Percentiles rank a stretch among this genome's conserved stretches.
Conservation (phyloP, 805 yeast species). For the Cephaloascus albidus region DNA sequence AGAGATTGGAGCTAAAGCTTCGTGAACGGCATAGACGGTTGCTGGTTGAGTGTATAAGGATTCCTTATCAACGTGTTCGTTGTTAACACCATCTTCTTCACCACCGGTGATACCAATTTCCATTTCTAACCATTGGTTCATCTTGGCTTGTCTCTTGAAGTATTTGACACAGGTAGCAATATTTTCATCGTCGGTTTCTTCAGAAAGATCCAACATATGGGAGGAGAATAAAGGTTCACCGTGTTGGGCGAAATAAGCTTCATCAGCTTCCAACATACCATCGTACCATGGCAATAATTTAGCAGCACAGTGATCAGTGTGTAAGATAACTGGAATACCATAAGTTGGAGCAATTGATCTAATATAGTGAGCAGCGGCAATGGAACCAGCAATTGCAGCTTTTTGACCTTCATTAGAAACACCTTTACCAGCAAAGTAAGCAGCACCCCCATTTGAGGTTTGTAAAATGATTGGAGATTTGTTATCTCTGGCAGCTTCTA, state of each 20-base stretch:
- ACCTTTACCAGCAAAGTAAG: constrained; percentile 99
- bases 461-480: constrained; percentile 92
- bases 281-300: constrained; percentile 98
- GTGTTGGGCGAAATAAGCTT: constrained; percentile 74
- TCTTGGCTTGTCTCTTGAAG: constrained; percentile 87
- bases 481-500: constrained; percentile 39
- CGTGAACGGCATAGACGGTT: constrained; percentile 85
- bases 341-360: constrained; percentile 94
- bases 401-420: constrained; percentile 85
- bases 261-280: constrained; percentile 96
- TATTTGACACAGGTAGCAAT: constrained; percentile 89
- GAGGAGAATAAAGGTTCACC: constrained; percentile 98
- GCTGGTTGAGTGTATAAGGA: constrained; percentile 90
- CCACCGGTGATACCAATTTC: constrained; percentile 99
- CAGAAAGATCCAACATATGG: constrained; percentile 97
- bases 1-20: constrained; percentile 82
- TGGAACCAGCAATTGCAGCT: constrained; percentile 89
- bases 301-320: constrained; percentile 98
- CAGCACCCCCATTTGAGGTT: constrained; percentile 99
- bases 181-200: constrained; percentile 94
- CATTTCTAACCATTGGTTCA: constrained; percentile 98
- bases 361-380: constrained; percentile 97
- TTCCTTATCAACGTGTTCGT: constrained; percentile 84
- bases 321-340: constrained; percentile 94
- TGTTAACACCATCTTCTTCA: constrained; percentile 99